Base-by-base conservation (phyloP, 1,139 yeast species). In the Geotrichum europaeum region DNA sequence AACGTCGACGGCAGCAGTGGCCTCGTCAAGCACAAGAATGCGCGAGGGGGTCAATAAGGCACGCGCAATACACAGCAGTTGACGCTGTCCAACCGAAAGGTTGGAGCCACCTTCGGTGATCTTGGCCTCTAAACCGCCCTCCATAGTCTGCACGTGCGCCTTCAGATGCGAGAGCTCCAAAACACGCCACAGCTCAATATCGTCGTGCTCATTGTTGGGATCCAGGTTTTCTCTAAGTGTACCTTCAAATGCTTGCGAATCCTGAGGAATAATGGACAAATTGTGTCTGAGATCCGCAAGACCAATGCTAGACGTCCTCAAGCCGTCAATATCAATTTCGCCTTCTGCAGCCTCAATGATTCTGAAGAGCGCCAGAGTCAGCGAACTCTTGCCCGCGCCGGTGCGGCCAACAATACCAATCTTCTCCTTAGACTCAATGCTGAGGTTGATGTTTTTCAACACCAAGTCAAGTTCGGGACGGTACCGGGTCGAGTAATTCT, bases 1-100 rank as follows among this genome's bases (percentile, higher is more conserved):
- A 40, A 91, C 97, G 74, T 94, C 99, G 57, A 94, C 97, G 1
- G 97, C 96, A 1, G 98, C 97, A 3, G 98, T 92, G 15, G 98
- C 98, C 76, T 94, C 99, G 73, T 94, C 99, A 67, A 92, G 78
- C 9, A 91, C 89, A 64, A 91, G 79, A 55, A 92, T 83, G 66
- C 85, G 85, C 4, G 96, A 85, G 30, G 89, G 87, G 58, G 89
- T 86, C 67, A 90, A 79, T 65, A 92, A 76, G 0, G 96, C 97
- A 69, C 97, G 81, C 0, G 97, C 96, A 65, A 91, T 80, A 73
- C 96, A 90, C 85, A 91, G 86, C 71, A 91, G 80, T 74, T 91
- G 97, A 68, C 96, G 82, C 76, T 91, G 97, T 22, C 97, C 97
- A 59, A 89, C 92, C 51, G 96, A 89, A 64, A 92, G 74, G 70